These are phyloP conservation scores for Penicillium sp. DNA, from an alignment of 2,329 filamentous ascomycete species.

Conservation along the genomic window DNA sequence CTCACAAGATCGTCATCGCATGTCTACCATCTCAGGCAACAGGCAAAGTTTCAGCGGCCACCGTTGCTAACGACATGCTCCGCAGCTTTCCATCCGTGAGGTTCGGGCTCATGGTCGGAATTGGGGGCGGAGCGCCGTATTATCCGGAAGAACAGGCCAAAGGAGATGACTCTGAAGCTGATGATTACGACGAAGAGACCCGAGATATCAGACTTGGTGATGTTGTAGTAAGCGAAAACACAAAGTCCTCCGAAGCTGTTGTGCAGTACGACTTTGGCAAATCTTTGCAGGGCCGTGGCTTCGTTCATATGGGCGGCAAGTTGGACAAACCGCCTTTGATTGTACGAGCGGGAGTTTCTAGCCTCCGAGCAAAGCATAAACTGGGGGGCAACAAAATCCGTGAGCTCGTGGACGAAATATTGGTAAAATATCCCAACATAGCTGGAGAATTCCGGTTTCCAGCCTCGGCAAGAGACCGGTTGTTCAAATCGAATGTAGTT, in stretches of 20 bases:
- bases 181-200: not conserved
- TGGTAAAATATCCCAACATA: not conserved
- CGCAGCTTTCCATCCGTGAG: conserved; percentile 8
- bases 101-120: conserved; percentile 6
- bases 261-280: conserved; percentile 5
- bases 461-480: not conserved
- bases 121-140: conserved; percentile 4
- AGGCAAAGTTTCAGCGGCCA: not conserved
- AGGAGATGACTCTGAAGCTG: not conserved
- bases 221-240: not conserved
- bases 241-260: not conserved
- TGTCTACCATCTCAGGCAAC: not conserved
- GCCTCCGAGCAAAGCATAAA: not conserved
- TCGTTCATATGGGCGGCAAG: not conserved
- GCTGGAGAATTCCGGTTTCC: not conserved
- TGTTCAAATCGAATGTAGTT: not conserved
- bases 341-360: not conserved
- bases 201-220: conserved; percentile 3
- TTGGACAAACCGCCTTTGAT: not conserved
- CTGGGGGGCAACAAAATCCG: not conserved
- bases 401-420: not conserved
- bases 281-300: not conserved
- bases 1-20: conserved; percentile 7
- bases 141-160: not conserved
- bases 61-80: not conserved